These are phyloP conservation scores for Ampelomyces quisqualis DNA, from an alignment of 2,329 filamentous ascomycete genomes.

Conservation along the genomic window DNA sequence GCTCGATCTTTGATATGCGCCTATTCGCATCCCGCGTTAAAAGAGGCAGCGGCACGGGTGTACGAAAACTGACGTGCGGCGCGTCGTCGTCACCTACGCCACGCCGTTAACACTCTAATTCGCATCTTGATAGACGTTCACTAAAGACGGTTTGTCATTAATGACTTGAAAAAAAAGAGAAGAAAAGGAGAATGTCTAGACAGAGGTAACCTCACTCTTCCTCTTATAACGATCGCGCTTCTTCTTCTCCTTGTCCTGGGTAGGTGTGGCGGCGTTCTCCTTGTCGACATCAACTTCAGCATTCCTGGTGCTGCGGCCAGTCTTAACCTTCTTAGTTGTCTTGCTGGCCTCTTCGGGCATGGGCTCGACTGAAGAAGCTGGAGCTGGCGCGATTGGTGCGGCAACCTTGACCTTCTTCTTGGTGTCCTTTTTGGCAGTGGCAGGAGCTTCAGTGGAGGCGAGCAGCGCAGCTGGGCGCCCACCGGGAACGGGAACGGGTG, in stretches of 20 bases:
- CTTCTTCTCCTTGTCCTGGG: conserved; percentile 21
- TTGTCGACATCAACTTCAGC: conserved; percentile 34
- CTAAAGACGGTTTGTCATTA: not conserved
- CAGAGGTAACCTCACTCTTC: conserved; percentile 34
- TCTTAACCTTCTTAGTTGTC: conserved; percentile 39
- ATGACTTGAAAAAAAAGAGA: not conserved
- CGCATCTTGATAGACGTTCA: conserved; percentile 3
- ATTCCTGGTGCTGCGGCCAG: conserved; percentile 35
- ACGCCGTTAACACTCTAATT: conserved; percentile 3
- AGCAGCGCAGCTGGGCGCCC: conserved; percentile 15
- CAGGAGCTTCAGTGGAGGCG: conserved; percentile 13
- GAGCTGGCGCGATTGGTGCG: conserved; percentile 30
- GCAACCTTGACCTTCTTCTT: conserved; percentile 37
- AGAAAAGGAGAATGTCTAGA: conserved; percentile 12
- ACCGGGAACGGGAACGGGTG: conserved; percentile 30
- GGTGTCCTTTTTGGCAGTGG: conserved; percentile 36
- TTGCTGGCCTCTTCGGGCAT: conserved; percentile 36
- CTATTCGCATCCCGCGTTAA: conserved; percentile 5
- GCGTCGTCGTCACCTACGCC: conserved; percentile 3
- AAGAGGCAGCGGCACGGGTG: conserved; percentile 5
- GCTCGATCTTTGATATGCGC: conserved; percentile 1
- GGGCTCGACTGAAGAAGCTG: conserved; percentile 18
- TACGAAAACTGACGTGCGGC: conserved; percentile 3
- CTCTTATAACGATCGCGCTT: conserved; percentile 40
- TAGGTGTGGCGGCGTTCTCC: conserved; percentile 17